Evolutionary conservation across 768 basidiomycete genomes (phyloP).

Genomic region (Serendipita sp.): DNA sequence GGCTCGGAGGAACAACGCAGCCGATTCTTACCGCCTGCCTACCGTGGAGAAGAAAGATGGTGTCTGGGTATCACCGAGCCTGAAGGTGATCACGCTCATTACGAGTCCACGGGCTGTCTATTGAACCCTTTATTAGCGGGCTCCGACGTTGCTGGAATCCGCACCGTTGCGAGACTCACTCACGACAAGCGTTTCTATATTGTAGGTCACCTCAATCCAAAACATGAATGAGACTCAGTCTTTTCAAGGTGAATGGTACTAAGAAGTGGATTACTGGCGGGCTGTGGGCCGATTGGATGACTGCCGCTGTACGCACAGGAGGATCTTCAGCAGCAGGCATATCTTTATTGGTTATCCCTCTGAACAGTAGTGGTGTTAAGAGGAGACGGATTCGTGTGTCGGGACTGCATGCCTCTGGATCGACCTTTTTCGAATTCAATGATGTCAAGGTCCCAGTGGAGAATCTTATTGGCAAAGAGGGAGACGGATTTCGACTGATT

Average conservation of each 20-base stretch:
- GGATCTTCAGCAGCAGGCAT: slow-evolving; percentile 13
- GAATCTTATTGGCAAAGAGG: slow-evolving; percentile 17
- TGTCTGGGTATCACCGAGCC: slow-evolving; percentile 13
- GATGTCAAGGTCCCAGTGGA: slow-evolving; percentile 18
- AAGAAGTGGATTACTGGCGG: slow-evolving; percentile 15
- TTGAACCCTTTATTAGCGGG: slow-evolving; percentile 8
- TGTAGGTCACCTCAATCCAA: background rate
- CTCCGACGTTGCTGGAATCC: slow-evolving; percentile 11
- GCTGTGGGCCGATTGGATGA: slow-evolving; percentile 17
- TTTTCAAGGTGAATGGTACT: slow-evolving; percentile 8
- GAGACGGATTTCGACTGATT: slow-evolving; percentile 16
- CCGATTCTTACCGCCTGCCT: slow-evolving; percentile 8
- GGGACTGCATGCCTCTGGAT: slow-evolving; percentile 15
- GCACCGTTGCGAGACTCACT: slow-evolving; percentile 7
- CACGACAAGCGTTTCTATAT: slow-evolving; percentile 8
- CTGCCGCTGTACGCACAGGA: slow-evolving; percentile 19
- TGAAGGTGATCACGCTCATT: slow-evolving; percentile 6
- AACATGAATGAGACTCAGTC: background rate
- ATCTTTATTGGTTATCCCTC: slow-evolving; percentile 16
- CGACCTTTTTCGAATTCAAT: slow-evolving; percentile 14
- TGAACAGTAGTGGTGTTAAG: slow-evolving; percentile 11
- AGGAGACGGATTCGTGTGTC: slow-evolving; percentile 8
- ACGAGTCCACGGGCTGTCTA: background rate
- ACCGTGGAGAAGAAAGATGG: slow-evolving; percentile 8
- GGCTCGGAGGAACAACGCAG: slow-evolving; percentile 9